These are phyloP conservation scores for Aureobasidium sp. DNA, from an alignment of 2,329 filamentous ascomycete genomes.

Conservation along the genomic window DNA sequence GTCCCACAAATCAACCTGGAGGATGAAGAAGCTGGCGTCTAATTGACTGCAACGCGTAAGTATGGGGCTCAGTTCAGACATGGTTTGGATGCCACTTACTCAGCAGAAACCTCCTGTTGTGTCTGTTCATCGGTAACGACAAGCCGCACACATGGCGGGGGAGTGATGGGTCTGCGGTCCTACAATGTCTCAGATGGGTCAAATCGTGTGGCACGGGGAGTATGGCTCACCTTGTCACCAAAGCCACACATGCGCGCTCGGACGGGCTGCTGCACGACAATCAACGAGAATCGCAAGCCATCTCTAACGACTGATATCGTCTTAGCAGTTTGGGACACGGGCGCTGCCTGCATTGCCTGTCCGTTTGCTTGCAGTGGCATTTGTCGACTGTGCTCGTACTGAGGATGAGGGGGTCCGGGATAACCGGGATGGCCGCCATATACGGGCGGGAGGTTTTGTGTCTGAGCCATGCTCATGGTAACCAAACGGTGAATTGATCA, in stretches of 20 bases:
- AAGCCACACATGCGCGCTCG: slow-evolving; percentile 98
- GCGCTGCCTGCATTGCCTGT: slow-evolving; percentile 1
- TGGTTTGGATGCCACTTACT: slow-evolving; percentile 8
- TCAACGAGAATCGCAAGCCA: neutral
- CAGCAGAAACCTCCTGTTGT: slow-evolving; percentile 63
- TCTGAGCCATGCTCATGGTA: slow-evolving; percentile 5
- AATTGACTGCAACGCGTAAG: slow-evolving; percentile 35
- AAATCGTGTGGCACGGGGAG: neutral
- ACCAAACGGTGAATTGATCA: slow-evolving; percentile 1
- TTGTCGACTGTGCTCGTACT: slow-evolving; percentile 1
- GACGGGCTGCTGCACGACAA: slow-evolving; percentile 82
- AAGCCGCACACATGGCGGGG: slow-evolving; percentile 82
- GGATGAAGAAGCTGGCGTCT: slow-evolving; percentile 58
- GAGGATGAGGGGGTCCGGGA: neutral
- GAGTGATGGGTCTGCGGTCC: slow-evolving; percentile 93
- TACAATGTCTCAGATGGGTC: slow-evolving; percentile 33
- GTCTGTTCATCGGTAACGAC: slow-evolving; percentile 67
- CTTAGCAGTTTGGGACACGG: neutral
- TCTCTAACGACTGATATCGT: neutral
- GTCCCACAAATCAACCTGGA: slow-evolving; percentile 62
- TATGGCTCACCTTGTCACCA: slow-evolving; percentile 72
- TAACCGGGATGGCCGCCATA: neutral
- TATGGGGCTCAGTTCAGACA: neutral
- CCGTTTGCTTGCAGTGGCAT: slow-evolving; percentile 4
- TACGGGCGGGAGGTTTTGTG: slow-evolving; percentile 7